Base-by-base conservation (phyloP, 805 yeast genomes). In the Wickerhamomyces kurtzmanii region DNA sequence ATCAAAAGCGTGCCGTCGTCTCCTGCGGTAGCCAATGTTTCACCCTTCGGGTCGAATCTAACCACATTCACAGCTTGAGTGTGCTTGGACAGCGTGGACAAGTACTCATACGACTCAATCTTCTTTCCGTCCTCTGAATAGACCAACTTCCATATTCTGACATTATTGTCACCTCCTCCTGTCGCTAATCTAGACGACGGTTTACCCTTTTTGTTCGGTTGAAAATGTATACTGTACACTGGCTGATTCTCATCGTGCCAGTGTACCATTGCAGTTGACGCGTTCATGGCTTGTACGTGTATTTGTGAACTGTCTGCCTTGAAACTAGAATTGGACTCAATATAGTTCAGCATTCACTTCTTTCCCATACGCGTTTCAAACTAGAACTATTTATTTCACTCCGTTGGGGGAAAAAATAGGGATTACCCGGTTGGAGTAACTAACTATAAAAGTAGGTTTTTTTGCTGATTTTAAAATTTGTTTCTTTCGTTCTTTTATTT, bases 51-150 rank as follows among this genome's bases (percentile, higher is more conserved):
- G 44, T 72, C 77, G 47, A 87, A 91, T 28, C 95, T 58, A 5
- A 84, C 94, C 19, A 75, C 87, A 47, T 91, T 91, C 13, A 91
- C 96, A 0, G 97, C 96, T 49, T 86, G 95, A 3, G 91, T 82
- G 49, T 91, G 98, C 42, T 85, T 86, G 4, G 79, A 53, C 28
- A 91, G 62, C 0, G 96, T 84, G 12, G 91, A 71, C 17, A 86
- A 57, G 49, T 86, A 89, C 34, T 75, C 80, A 12, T 86, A 80
- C 0, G 69, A 47, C n/a, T 57, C 58, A 12, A 51, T 39, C 27
- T 47, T 49, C 13, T 29, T 28, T 15, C 49, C 43, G 19, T 43
- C 44, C 4, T 43, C 38, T 6, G 34, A 31, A 16, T 39, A 35
- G 22, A 41, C 32, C 29, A 22, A 35, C 30, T 40, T 39, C 74